Conservation (phyloP, 768 basidiomycete species). For the Phylloporus sp. region DNA sequence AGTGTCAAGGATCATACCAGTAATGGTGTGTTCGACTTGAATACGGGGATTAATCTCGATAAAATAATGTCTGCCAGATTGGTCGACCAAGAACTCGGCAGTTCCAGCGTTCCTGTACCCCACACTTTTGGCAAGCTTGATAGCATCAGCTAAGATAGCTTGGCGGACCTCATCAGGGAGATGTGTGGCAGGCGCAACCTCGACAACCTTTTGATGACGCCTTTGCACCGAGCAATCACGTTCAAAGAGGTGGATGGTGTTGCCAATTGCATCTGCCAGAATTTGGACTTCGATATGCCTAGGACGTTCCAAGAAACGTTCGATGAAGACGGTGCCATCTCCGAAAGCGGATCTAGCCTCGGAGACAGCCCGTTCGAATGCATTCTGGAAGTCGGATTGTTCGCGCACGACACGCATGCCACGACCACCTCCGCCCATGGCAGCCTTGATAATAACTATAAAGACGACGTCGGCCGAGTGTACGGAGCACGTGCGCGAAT, state of each 20-base stretch:
- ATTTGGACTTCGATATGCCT: conserved; percentile 98
- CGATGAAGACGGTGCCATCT: conserved; percentile 98
- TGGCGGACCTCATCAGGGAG: conserved; percentile 87
- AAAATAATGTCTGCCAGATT: conserved; percentile 95
- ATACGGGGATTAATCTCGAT: conserved; percentile 99
- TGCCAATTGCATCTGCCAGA: conserved; percentile 85
- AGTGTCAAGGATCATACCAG: conserved; percentile 49
- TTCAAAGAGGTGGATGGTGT: conserved; percentile 97
- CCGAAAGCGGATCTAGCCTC: conserved; percentile 98
- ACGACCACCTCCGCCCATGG: conserved; percentile 97
- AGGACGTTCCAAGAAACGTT: conserved; percentile 93
- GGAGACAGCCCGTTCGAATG: conserved; percentile 88
- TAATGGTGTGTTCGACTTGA: conserved; percentile 99
- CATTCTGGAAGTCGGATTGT: conserved; percentile 81
- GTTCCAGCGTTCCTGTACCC: conserved; percentile 97
- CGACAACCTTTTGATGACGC: conserved; percentile 98
- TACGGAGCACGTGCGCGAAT: neutral
- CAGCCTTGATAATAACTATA: conserved; percentile 96
- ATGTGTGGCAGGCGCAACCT: conserved; percentile 95
- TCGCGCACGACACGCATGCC: conserved; percentile 99
- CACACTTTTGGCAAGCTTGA: conserved; percentile 91
- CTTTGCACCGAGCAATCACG: conserved; percentile 99
- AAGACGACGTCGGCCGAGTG: conserved; percentile 10
- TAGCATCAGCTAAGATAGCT: conserved; percentile 83
- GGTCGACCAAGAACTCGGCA: conserved; percentile 97